Percentiles rank a stretch among this genome's conserved stretches.
phyloP scores from a whole-genome alignment of 2,329 filamentous ascomycete species.

The Fulvia fulva region DNA sequence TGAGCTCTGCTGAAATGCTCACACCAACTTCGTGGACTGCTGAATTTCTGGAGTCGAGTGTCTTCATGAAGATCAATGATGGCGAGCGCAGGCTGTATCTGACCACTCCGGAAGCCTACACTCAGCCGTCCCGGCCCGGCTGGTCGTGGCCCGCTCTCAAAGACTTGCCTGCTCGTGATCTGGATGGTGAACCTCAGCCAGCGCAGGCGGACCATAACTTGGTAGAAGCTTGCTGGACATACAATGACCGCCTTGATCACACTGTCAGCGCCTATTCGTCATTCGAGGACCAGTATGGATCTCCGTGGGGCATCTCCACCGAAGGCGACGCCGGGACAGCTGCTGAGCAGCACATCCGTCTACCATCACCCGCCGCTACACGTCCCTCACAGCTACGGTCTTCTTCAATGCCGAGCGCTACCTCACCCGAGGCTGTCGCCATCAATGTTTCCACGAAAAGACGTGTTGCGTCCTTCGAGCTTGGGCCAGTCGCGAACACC shows the following conservation, averaged over 20 bases:
- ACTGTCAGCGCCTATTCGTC: conserved; percentile 47
- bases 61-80: conserved; percentile 67
- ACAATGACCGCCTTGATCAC: conserved; percentile 62
- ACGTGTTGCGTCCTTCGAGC: conserved; percentile 31
- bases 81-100: conserved; percentile 65
- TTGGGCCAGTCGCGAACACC: conserved; percentile 28
- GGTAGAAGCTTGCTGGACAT: conserved; percentile 57
- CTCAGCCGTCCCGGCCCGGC: conserved; percentile 57
- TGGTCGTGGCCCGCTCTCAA: conserved; percentile 72
- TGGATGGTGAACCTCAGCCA: conserved; percentile 55
- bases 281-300: conserved; percentile 37
- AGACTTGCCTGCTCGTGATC: conserved; percentile 50
- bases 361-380: conserved; percentile 8
- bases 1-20: conserved; percentile 67
- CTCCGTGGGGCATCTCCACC: conserved; percentile 10
- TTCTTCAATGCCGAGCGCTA: conserved; percentile 28
- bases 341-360: conserved; percentile 9
- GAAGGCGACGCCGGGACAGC: conserved; percentile 4
- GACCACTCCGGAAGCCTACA: conserved; percentile 70
- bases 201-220: conserved; percentile 46
- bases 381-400: conserved; percentile 15
- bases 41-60: conserved; percentile 63
- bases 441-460: conserved; percentile 22
- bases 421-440: conserved; percentile 9
- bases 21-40: conserved; percentile 69